phyloP scores from a whole-genome alignment of 495 filamentous ascomycete genomes.

The Margaritispora aquatica region DNA sequence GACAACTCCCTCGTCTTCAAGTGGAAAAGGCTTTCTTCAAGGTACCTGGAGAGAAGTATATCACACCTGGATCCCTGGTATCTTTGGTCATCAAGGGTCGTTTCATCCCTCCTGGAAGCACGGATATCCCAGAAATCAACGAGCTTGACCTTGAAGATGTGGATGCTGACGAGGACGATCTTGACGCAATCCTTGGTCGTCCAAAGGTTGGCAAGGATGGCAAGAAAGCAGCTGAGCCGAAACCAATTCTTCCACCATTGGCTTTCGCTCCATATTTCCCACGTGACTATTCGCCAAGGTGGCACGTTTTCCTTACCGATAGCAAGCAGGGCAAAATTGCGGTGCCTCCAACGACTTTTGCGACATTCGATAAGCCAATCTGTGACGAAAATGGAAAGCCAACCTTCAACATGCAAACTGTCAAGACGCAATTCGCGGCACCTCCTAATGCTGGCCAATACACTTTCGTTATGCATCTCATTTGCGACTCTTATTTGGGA shows the following conservation, averaged over 20 bases:
- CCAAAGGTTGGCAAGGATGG: conserved; percentile 45
- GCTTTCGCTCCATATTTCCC: conserved; percentile 85
- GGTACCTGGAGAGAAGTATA: conserved; percentile 85
- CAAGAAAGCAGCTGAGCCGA: conserved; percentile 38
- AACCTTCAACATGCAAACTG: conserved; percentile 86
- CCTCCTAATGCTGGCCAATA: conserved; percentile 90
- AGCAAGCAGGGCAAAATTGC: conserved; percentile 90
- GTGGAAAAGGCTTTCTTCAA: conserved; percentile 98
- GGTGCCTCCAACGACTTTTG: conserved; percentile 89
- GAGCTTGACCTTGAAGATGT: conserved; percentile 79
- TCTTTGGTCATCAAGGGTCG: conserved; percentile 94
- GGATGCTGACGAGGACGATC: conserved; percentile 87
- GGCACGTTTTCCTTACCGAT: conserved; percentile 92
- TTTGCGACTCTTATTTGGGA: conserved; percentile 92
- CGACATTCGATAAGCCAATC: conserved; percentile 80
- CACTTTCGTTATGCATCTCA: conserved; percentile 82
- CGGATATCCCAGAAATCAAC: conserved; percentile 64
- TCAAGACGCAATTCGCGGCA: conserved; percentile 96
- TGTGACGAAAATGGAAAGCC: conserved; percentile 67
- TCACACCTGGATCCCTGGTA: conserved; percentile 89
- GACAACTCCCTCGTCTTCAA: conserved; percentile 72
- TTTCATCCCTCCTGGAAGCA: conserved; percentile 79
- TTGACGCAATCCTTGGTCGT: conserved; percentile 80
- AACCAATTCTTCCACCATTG: conserved; percentile 70
- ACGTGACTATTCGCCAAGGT: conserved; percentile 80